Evolutionary conservation across 2,329 filamentous ascomycete species (phyloP).

Genomic region (Davidsoniella neocaledoniae): DNA sequence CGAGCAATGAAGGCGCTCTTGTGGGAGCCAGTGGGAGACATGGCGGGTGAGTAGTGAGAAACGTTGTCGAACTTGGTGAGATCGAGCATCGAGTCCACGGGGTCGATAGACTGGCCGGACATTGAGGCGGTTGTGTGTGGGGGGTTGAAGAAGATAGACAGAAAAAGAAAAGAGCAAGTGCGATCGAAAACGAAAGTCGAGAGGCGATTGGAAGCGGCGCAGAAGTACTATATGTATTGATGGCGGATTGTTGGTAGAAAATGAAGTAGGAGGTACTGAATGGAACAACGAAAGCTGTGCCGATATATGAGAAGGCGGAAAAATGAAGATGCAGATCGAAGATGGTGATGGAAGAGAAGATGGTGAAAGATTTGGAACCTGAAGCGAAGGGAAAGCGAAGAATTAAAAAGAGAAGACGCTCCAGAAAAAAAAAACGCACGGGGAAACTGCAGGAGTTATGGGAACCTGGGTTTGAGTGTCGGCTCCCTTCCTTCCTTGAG

Average conservation of each 20-base stretch:
- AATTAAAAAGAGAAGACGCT: slow-evolving; percentile 2
- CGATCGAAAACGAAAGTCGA: not conserved
- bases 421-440: slow-evolving; percentile 1
- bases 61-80: slow-evolving; percentile 46
- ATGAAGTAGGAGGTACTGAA: not conserved
- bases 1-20: slow-evolving; percentile 36
- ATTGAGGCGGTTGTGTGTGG: not conserved
- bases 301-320: not conserved
- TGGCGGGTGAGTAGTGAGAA: slow-evolving; percentile 40
- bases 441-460: not conserved
- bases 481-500: not conserved
- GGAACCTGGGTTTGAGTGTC: slow-evolving; percentile 2
- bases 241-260: not conserved
- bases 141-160: not conserved
- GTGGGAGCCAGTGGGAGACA: slow-evolving; percentile 36
- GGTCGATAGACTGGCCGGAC: slow-evolving; percentile 29
- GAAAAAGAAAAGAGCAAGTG: not conserved
- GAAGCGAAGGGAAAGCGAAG: not conserved
- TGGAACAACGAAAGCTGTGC: not conserved
- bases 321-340: not conserved
- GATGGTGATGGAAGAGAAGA: not conserved
- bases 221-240: not conserved
- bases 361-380: not conserved
- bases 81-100: slow-evolving; percentile 42
- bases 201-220: not conserved